Evolutionary conservation across 805 yeast species (phyloP), one percentile per base, ranked within the genome.

Genomic region (Schizosaccharomyces osmophilus): DNA sequence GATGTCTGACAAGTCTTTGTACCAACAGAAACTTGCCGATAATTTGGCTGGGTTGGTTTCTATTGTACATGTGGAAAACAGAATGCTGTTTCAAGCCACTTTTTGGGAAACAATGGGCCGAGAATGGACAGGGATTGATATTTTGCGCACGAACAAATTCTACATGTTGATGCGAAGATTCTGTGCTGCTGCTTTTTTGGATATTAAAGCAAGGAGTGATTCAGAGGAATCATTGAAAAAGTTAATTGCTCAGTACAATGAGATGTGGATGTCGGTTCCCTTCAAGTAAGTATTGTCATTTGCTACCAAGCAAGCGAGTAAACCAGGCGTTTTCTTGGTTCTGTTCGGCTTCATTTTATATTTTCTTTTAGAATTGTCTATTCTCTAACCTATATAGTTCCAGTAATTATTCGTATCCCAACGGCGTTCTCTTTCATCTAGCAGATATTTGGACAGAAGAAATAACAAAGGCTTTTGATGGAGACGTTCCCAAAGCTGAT

Each of bases 1-100:
- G 97, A 87, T 84, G 73, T 80, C 94, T 69, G 98, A 93, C 71
- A 80, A 89, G 69, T 95, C 96, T 32, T 77, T 84, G 67, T 93
- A 95, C 29, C 98, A 93, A 72, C 95, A 88, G 71, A 74, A 82
- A 63, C 74, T 93, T 48, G 95, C 95, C 1, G 78, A 77, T 59
- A 81, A 79, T 55, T 74, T 93, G 64, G 95, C 90, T 1, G 75
- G 72, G 36, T 68, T 82, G 42, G 64, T 74, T 39, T 64, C 64
- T n/a, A 59, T 66, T 11, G 71, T 77, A 73, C 64, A 67, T 59
- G 66, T 65, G 31, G 70, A 69, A 4, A 75, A 75, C 70, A 76
- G 79, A 69, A 65, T 74, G 62, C 67, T 68, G 5, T 87, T 88
- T 69, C 75, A 80, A 55, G 75, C 78, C 60, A 84, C 95, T 0